Percentiles rank a stretch among this genome's conserved stretches.
These are phyloP conservation scores for Phaffia rhodozyma DNA, from an alignment of 1,284 basidiomycete species.

Conservation along the genomic window DNA sequence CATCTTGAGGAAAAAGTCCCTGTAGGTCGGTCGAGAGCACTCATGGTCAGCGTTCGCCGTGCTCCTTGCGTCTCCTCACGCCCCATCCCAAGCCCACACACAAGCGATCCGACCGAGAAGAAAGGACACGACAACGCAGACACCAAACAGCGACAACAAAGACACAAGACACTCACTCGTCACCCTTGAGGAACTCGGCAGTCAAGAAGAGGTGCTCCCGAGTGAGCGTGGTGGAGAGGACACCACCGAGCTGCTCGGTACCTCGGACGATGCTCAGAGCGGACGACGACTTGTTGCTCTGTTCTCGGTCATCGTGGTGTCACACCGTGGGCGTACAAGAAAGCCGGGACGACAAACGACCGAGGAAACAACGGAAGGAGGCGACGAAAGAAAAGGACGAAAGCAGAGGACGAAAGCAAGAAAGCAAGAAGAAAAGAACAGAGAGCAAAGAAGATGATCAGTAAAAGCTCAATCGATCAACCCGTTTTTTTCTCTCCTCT, in stretches of 20 bases:
- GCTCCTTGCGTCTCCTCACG: no score
- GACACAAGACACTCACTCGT: constrained; percentile 61
- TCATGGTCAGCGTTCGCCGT: no score
- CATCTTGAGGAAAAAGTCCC: constrained; percentile 14
- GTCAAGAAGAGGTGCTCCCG: constrained; percentile 86
- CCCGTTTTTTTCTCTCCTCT: neutral
- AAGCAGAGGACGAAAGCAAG: neutral
- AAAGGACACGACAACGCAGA: neutral
- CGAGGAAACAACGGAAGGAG: neutral
- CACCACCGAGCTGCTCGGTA: constrained; percentile 86
- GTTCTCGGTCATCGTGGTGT: neutral
- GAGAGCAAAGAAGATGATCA: neutral
- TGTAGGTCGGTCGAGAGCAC: neutral
- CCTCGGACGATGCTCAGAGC: constrained; percentile 84
- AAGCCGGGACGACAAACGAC: neutral
- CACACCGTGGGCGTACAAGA: neutral
- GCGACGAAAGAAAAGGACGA: neutral
- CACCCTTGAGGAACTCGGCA: constrained; percentile 87
- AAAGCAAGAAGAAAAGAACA: neutral
- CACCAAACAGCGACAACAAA: neutral
- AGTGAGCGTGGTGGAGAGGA: constrained; percentile 71
- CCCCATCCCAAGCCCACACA: no score
- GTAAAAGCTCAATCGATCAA: neutral
- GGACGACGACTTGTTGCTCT: constrained; percentile 54
- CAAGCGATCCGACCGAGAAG: neutral